Evolutionary conservation across 1,139 yeast species (phyloP).

Genomic region (Meyerozyma sp.): DNA sequence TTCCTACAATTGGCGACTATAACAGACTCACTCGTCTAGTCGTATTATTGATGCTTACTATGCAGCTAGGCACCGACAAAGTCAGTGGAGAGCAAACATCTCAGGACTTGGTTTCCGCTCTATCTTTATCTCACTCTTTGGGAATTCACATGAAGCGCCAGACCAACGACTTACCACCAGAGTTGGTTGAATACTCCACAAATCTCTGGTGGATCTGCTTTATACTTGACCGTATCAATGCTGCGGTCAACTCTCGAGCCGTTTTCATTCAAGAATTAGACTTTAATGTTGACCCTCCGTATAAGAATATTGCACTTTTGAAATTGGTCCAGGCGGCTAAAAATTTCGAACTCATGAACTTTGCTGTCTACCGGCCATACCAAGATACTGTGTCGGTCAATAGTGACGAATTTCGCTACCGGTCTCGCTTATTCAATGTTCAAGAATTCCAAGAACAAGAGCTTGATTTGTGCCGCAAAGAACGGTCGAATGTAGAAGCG

Average conservation of each 20-base stretch:
- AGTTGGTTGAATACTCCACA: conserved; percentile 17
- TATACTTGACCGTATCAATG: conserved; percentile 31
- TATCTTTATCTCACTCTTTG: conserved; percentile 24
- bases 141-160: conserved; percentile 28
- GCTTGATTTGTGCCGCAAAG: conserved; percentile 21
- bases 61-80: conserved; percentile 25
- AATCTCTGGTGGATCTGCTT: conserved; percentile 35
- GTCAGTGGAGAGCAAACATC: conserved; percentile 33
- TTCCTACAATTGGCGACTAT: conserved; percentile 34
- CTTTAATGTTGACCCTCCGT: conserved; percentile 25
- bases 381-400: conserved; percentile 6
- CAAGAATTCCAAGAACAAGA: conserved; percentile 23
- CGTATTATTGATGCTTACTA: conserved; percentile 24
- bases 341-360: conserved; percentile 25
- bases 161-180: conserved; percentile 8
- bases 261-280: conserved; percentile 30
- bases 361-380: conserved; percentile 27
- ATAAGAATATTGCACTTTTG: conserved; percentile 18
- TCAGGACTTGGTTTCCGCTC: conserved; percentile 29
- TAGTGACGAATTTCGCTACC: conserved; percentile 3
- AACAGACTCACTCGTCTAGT: conserved; percentile 27
- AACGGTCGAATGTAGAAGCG: conserved; percentile 6
- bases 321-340: conserved; percentile 23
- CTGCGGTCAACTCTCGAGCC: conserved; percentile 33
- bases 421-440: conserved; percentile 17